Base-by-base conservation (phyloP, 2,329 filamentous ascomycete genomes). In the Pseudopyricularia javanii region DNA sequence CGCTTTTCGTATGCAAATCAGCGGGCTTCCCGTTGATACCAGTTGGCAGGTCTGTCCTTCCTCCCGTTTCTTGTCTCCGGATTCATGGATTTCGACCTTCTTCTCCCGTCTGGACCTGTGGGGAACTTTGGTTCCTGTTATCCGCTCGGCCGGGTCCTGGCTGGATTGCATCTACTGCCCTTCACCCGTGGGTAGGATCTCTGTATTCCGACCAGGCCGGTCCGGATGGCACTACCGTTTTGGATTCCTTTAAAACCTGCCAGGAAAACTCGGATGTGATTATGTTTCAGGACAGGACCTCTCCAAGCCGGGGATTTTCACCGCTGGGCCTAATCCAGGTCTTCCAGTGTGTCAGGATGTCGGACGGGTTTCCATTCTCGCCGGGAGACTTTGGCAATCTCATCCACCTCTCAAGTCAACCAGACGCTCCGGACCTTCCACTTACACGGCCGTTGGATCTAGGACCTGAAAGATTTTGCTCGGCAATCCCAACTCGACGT, bases 391-490 rank as follows among this genome's bases (percentile, higher is more conserved):
- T 26, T 22, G 24, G 22, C 40, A 45, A 45, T 9, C 40, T 5
- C 9, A 9, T n/a, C n/a, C 37, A 20, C 40, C 22, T 20, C 40
- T 7, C 40, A 45, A 45, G 20, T 45, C 40, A 45, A 45, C 40
- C 40, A 45, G 40, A 45, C 59, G 57, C 61, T 66, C 73, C 77
- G 74, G 74, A 78, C 80, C 68, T 74, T 69, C 80, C 74, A 90
- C 87, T 91, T 88, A 93, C 86, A 78, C 79, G 80, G 79, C 80
- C 72, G 78, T 78, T 83, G 79, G 78, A 75, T 84, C 74, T 90
- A 98, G 93, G 93, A 98, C 72, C 83, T 98, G 53, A 98, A 98
- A 87, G 93, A 98, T 70, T 98, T 98, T 73, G 93, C 93, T 57
- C 90, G 93, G 67, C 88, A 94, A 70, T 94, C 91, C 69, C 90